Conservation (phyloP, 2,329 filamentous ascomycete genomes). For the Ceratocystis alfenasii region DNA sequence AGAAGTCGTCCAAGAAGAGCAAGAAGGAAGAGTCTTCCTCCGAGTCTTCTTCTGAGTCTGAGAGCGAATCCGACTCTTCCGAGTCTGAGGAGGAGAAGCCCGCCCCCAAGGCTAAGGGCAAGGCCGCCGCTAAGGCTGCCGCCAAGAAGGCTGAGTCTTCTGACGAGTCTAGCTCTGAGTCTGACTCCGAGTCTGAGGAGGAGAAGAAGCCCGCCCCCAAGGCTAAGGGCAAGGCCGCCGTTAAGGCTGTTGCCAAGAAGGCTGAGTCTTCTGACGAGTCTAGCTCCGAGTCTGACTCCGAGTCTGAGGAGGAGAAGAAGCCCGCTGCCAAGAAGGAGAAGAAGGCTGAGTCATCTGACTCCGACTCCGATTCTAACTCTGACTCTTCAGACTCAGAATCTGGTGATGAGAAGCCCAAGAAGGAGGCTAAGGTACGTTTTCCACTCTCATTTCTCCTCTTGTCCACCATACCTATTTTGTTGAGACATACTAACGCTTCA, state of each 20-base stretch:
- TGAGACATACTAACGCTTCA: slow-evolving; percentile 23
- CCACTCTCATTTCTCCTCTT: neutral
- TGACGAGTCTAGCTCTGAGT: slow-evolving; percentile 29
- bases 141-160: slow-evolving; percentile 30
- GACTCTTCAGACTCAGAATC: slow-evolving; percentile 27
- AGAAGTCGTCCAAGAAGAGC: slow-evolving; percentile 32
- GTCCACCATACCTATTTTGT: neutral
- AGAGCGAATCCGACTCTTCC: slow-evolving; percentile 31
- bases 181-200: slow-evolving; percentile 30
- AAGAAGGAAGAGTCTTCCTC: slow-evolving; percentile 33
- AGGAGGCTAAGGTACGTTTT: slow-evolving; percentile 19
- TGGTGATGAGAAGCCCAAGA: slow-evolving; percentile 28
- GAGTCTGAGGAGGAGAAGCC: slow-evolving; percentile 30
- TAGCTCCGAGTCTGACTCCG: slow-evolving; percentile 31
- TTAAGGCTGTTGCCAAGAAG: slow-evolving; percentile 27
- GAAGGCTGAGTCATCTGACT: slow-evolving; percentile 28
- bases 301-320: slow-evolving; percentile 28
- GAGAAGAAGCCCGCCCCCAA: slow-evolving; percentile 26
- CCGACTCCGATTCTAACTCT: slow-evolving; percentile 31
- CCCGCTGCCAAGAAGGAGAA: slow-evolving; percentile 13
- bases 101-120: slow-evolving; percentile 15
- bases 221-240: slow-evolving; percentile 9
- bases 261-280: slow-evolving; percentile 32
- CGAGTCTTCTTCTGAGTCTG: slow-evolving; percentile 28
- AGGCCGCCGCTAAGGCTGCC: slow-evolving; percentile 3